Evolutionary conservation across 2,329 filamentous ascomycete species (phyloP).

Genomic region (Emmonsia crescens): DNA sequence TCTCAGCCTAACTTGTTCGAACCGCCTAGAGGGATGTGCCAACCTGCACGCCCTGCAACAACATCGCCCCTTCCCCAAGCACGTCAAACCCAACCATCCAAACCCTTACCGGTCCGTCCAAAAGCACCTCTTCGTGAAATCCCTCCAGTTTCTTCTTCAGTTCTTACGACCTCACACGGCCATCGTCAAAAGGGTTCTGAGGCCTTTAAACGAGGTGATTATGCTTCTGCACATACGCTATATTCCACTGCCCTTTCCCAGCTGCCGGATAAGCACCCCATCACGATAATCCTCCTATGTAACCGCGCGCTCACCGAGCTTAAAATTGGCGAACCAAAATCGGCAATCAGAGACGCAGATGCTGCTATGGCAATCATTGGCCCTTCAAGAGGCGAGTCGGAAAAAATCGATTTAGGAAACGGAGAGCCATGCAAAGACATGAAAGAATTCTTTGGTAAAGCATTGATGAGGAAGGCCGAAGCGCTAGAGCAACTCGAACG

Average conservation of each 20-base stretch:
- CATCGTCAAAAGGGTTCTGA: constrained; percentile 71
- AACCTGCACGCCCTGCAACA: constrained; percentile 24
- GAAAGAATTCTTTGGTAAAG: constrained; percentile 88
- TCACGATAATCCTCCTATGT: constrained; percentile 78
- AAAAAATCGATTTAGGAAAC: constrained; percentile 60
- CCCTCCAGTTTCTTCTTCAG: constrained; percentile 57
- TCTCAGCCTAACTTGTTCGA: constrained; percentile 57
- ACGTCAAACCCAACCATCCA: constrained; percentile 33
- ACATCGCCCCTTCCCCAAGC: constrained; percentile 29
- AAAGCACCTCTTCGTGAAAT: constrained; percentile 40
- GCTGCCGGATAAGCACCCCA: constrained; percentile 67
- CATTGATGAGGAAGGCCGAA: constrained; percentile 87
- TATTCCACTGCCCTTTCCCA: constrained; percentile 68
- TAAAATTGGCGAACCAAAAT: constrained; percentile 85
- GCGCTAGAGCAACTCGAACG: constrained; percentile 91
- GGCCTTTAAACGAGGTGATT: constrained; percentile 91
- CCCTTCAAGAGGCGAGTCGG: constrained; percentile 62
- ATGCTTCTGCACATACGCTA: constrained; percentile 68
- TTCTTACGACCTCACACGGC: constrained; percentile 63
- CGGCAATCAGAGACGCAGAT: constrained; percentile 76
- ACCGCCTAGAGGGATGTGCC: constrained; percentile 22
- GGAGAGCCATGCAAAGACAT: constrained; percentile 67
- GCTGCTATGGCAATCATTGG: constrained; percentile 71
- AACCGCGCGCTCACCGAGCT: constrained; percentile 84
- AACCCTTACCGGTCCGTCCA: constrained; percentile 36